phyloP scores from a whole-genome alignment of 2,329 filamentous ascomycete genomes.

The Xylaria multiplex region DNA sequence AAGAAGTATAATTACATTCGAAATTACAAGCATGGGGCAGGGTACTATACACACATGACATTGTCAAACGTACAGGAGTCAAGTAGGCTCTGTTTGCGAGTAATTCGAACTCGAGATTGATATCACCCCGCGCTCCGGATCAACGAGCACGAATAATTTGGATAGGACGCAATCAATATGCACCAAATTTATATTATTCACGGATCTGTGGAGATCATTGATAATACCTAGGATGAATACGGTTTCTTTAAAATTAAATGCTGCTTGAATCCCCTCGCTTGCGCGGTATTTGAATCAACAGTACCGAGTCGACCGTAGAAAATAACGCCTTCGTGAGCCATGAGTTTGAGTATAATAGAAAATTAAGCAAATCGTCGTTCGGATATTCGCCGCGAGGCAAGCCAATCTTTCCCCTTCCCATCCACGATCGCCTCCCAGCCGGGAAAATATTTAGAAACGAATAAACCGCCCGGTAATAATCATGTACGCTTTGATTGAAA shows the following conservation, averaged over 20 bases:
- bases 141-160: conserved; percentile 29
- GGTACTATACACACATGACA: background rate
- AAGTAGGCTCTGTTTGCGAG: background rate
- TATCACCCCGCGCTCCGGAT: background rate
- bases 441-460: conserved; percentile 31
- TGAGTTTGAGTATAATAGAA: conserved; percentile 37
- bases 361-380: conserved; percentile 39
- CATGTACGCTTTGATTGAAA: conserved; percentile 44
- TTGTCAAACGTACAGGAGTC: conserved; percentile 2
- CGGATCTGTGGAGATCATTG: conserved; percentile 7
- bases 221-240: conserved; percentile 2
- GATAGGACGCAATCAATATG: background rate
- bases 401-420: conserved; percentile 49
- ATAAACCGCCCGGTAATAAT: conserved; percentile 27
- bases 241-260: conserved; percentile 27
- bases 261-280: conserved; percentile 17
- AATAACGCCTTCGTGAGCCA: conserved; percentile 25
- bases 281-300: conserved; percentile 29
- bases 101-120: background rate
- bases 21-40: background rate
- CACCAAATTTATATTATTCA: conserved; percentile 22
- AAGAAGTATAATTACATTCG: background rate
- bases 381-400: conserved; percentile 51
- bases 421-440: conserved; percentile 30
- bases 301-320: conserved; percentile 22